Conservation (phyloP, 2,329 filamentous ascomycete species). For the Alternaria sp. region DNA sequence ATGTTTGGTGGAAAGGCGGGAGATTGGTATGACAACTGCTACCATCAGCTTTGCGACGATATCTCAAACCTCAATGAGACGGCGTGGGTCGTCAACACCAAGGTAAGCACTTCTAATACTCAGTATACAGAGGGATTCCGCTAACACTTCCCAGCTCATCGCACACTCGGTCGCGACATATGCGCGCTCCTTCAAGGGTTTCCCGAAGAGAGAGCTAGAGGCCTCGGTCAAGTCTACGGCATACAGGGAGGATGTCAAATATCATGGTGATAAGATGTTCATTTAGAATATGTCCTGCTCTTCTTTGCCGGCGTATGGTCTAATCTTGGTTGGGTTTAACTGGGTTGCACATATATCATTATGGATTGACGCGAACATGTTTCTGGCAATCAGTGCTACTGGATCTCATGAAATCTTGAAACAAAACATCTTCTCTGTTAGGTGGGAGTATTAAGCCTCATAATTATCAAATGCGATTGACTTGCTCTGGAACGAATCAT, state of each 20-base stretch:
- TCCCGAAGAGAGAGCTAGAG: conserved; percentile 40
- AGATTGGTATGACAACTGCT: conserved; percentile 51
- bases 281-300: conserved; percentile 24
- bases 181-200: conserved; percentile 46
- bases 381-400: neutral
- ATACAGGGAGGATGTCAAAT: conserved; percentile 36
- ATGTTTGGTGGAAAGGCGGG: conserved; percentile 52
- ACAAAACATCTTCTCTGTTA: neutral
- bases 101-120: conserved; percentile 27
- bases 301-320: neutral
- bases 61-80: conserved; percentile 50
- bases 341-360: neutral
- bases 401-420: neutral
- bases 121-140: neutral
- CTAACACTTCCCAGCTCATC: conserved; percentile 39
- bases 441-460: neutral
- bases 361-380: neutral
- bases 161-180: conserved; percentile 50
- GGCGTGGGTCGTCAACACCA: conserved; percentile 51
- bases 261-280: conserved; percentile 47
- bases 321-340: neutral
- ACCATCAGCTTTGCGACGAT: conserved; percentile 52
- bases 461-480: neutral
- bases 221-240: conserved; percentile 22
- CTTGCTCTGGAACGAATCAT: neutral